Conservation (phyloP, 2,329 filamentous ascomycete genomes). For the Xylaria sp. region DNA sequence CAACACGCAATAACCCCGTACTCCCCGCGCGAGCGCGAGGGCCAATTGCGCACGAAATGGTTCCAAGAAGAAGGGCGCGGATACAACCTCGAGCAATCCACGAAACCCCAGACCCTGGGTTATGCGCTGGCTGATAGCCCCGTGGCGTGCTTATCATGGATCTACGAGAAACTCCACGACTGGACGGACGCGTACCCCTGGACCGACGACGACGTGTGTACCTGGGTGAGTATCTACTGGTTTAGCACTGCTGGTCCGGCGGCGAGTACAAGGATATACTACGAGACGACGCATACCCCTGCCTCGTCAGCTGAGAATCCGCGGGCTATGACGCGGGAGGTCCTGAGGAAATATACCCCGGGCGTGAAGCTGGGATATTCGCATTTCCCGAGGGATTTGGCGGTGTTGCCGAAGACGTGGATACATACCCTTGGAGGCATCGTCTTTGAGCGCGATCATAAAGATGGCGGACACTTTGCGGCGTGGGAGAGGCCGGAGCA, state of each 20-base stretch:
- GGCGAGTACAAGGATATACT: conserved; percentile 73
- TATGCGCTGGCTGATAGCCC: conserved; percentile 74
- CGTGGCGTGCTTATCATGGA: conserved; percentile 74
- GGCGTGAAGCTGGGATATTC: conserved; percentile 51
- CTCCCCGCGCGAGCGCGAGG: conserved; percentile 55
- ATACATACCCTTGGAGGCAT: conserved; percentile 63
- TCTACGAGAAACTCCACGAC: conserved; percentile 79
- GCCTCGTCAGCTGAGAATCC: conserved; percentile 29
- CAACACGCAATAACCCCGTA: conserved; percentile 62
- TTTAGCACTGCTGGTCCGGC: conserved; percentile 72
- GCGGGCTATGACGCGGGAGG: conserved; percentile 27
- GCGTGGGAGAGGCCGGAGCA: conserved; percentile 62
- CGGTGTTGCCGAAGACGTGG: conserved; percentile 60
- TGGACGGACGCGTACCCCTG: conserved; percentile 77
- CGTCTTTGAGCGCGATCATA: conserved; percentile 59
- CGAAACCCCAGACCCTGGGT: conserved; percentile 74
- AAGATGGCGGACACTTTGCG: conserved; percentile 65
- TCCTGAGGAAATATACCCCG: conserved; percentile 38
- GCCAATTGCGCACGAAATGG: conserved; percentile 60
- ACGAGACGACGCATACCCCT: conserved; percentile 61
- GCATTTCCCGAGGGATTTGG: conserved; percentile 64
- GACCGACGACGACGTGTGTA: conserved; percentile 77
- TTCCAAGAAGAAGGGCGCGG: conserved; percentile 62
- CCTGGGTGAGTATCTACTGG: conserved; percentile 76
- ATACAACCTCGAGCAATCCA: conserved; percentile 66